phyloP scores from a whole-genome alignment of 495 filamentous ascomycete species.

The Xylaria scruposa region DNA sequence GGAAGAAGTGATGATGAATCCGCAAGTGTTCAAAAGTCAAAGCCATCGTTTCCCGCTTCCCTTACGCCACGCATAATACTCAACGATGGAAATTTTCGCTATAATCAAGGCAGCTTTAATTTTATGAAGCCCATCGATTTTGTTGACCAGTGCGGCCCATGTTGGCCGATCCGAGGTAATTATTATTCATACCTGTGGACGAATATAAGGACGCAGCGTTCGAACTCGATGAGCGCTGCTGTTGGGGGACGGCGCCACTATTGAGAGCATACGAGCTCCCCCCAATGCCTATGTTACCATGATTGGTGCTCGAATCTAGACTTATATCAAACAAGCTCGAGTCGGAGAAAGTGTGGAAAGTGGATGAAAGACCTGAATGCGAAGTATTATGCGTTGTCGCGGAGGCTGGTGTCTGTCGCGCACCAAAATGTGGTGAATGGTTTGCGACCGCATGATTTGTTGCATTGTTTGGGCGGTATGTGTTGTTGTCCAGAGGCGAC shows the following conservation, averaged over 20 bases:
- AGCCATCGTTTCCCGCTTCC: slow-evolving; percentile 24
- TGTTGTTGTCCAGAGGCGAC: slow-evolving; percentile 43
- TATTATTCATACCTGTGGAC: slow-evolving; percentile 39
- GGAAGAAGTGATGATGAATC: slow-evolving; percentile 23
- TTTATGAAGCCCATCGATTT: slow-evolving; percentile 39
- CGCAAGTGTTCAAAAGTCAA: slow-evolving; percentile 20
- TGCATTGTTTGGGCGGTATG: slow-evolving; percentile 40
- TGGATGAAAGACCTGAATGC: slow-evolving; percentile 36
- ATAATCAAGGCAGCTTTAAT: not conserved
- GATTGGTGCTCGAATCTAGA: slow-evolving; percentile 45
- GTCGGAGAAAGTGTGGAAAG: slow-evolving; percentile 39
- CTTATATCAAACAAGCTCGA: slow-evolving; percentile 48
- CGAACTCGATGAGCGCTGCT: slow-evolving; percentile 40
- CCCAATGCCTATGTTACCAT: slow-evolving; percentile 37
- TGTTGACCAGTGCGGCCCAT: slow-evolving; percentile 37
- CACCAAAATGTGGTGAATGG: slow-evolving; percentile 45
- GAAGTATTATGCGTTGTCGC: slow-evolving; percentile 38
- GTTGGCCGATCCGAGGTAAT: slow-evolving; percentile 35
- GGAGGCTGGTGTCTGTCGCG: slow-evolving; percentile 36
- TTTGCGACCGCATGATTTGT: slow-evolving; percentile 44
- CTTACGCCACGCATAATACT: slow-evolving; percentile 26
- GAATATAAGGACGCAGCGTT: slow-evolving; percentile 37
- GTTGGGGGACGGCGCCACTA: slow-evolving; percentile 34
- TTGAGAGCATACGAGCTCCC: slow-evolving; percentile 37
- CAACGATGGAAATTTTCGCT: slow-evolving; percentile 9